Base-by-base conservation (phyloP, 208 protist genomes). In the Wallacemonas collosoma region DNA sequence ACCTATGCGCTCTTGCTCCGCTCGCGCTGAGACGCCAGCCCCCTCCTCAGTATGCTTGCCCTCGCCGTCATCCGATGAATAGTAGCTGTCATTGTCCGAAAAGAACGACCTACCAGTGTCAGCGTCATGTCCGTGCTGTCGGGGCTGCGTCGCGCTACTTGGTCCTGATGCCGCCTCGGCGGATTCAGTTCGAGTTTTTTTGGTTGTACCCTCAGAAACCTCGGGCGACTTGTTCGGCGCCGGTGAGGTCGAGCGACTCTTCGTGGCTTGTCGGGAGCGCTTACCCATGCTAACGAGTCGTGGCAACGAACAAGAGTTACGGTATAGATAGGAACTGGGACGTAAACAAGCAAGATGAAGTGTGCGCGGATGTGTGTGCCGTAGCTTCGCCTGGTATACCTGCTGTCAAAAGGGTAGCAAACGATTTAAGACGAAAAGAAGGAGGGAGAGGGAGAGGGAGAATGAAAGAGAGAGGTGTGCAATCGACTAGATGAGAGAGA, bases 211-310 rank as follows among this genome's bases (percentile, higher is more conserved):
- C 5, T 40, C 56, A n/a, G 26, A n/a, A 9, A 15, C 15, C 15
- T 41, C 56, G 9, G 51, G 26, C 14, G 51, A 56, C 51, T 56
- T n/a, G 38, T 62, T 5, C 56, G 15, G 15, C 6, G 15, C 43
- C 14, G 60, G 60, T 3, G 60, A 65, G 6, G 41, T 65, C 6
- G 60, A 65, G 7, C 60, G 38, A 35, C 60, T 65, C 50, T 65
- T 45, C 7, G 60, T 65, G 3, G 41, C 9, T 17, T 45, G 41
- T 8, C 60, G 60, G n/a, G 60, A 65, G 43, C 60, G 60, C 15
- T 65, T 65, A 35, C 41, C 38, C 60, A 65, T 65, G 45, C 50
- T 50, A 5, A 3, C 14, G 8, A 38, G 9, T 15, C 36, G 26
- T 62, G 56, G 5, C 17, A 62, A 38, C 1, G 5, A 6, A 17